Evolutionary conservation across 495 filamentous ascomycete species (phyloP), one percentile per base, ranked within the genome.

Genomic region (Talaromyces wortmannii): DNA sequence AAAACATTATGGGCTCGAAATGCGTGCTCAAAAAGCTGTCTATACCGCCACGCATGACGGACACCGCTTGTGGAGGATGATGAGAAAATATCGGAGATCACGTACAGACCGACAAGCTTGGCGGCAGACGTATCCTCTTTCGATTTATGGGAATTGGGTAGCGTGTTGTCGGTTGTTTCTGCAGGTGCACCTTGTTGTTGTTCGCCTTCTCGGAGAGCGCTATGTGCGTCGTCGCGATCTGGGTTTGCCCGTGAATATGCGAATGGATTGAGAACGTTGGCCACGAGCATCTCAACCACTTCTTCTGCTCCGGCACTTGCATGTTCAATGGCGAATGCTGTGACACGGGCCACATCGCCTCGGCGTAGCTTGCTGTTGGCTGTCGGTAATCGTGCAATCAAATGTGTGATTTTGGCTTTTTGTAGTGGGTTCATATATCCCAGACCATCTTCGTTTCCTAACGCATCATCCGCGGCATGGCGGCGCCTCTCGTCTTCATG

Each of bases 261-360:
- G 31, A 91, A 82, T 0, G 91, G 91, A 46, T 75, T 78, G 55
- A 86, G 74, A 45, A 95, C 79, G 59, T 98, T 97, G 0, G 83
- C 76, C 0, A 94, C 80, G 31, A 97, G 85, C 73, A 95, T 85
- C 31, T 91, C 81, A 17, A 95, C 92, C 40, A 97, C 84, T 74
- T 97, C 94, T 53, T 95, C 89, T 7, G 88, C 89, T 30, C 84
- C 86, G 12, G 75, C 67, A 3, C 86, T 89, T 3, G 89, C 89
- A 65, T 97, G 88, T 2, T 87, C 86, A 58, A 97, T 92, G 11
- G 92, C 94, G 64, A 97, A 97, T 23, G 87, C 81, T 4, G 91
- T 92, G 3, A 97, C 75, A 4, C 91, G 81, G 15, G 91, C 91
- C 31, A 96, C 83, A 64, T 97, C 92, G 3, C 91, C 90, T 62